These are phyloP conservation scores for Acacia crassicarpa DNA, from an alignment of 306 rosid species.

Conservation along the genomic window DNA sequence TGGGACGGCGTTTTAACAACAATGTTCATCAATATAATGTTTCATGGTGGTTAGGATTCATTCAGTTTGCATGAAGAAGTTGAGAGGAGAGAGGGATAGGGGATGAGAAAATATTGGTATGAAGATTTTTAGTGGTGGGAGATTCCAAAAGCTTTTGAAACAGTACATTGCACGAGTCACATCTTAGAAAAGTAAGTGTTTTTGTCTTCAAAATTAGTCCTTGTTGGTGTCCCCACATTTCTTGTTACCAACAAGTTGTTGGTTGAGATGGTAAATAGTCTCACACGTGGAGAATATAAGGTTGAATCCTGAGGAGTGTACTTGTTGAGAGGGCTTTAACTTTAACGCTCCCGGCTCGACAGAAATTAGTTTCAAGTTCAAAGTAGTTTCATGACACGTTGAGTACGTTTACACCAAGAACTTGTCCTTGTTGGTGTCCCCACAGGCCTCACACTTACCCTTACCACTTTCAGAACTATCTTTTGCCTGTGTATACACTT, in stretches of 20 bases:
- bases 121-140: neutral
- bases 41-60: neutral
- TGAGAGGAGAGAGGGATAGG: neutral
- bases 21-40: too few species aligned
- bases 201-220: constrained; percentile 28
- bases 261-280: too few species aligned
- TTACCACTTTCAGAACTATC: constrained; percentile 32
- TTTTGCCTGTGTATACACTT: constrained; percentile 30
- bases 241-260: too few species aligned
- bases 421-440: constrained; percentile 17
- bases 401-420: neutral
- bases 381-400: too few species aligned
- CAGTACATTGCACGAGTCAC: constrained; percentile 24
- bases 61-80: too few species aligned
- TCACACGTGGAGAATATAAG: too few species aligned
- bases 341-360: fast-evolving
- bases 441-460: constrained; percentile 7
- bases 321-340: too few species aligned
- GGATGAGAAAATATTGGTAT: neutral
- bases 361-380: too few species aligned
- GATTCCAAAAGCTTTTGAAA: constrained; percentile 28
- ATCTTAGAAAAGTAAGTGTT: constrained; percentile 34
- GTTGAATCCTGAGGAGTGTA: fast-evolving
- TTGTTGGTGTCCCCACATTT: neutral
- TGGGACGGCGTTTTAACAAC: too few species aligned